These are phyloP conservation scores for Mycena citricolor DNA, from an alignment of 1,284 basidiomycete genomes.

Conservation along the genomic window DNA sequence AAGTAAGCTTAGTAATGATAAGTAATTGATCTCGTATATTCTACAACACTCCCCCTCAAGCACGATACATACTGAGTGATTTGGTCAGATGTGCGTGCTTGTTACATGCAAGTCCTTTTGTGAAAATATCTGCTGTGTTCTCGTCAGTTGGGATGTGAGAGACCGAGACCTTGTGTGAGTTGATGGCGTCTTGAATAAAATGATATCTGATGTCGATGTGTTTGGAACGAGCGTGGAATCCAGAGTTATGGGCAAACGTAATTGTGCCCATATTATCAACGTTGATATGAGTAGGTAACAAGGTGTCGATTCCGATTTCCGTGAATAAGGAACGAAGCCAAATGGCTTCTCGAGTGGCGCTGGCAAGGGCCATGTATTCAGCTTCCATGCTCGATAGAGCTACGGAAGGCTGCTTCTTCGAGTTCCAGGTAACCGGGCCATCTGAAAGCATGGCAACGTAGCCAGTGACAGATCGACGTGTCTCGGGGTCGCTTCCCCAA, in stretches of 20 bases:
- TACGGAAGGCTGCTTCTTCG: conserved; percentile 35
- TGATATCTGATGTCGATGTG: conserved; percentile 42
- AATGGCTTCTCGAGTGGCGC: conserved; percentile 32
- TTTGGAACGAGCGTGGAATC: conserved; percentile 34
- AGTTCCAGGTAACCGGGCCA: conserved; percentile 37
- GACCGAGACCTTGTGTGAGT: conserved; percentile 14
- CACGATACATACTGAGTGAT: not conserved
- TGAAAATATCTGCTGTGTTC: conserved; percentile 18
- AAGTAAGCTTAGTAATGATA: too few relatives aligned
- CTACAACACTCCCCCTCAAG: conserved; percentile 12
- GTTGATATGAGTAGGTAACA: conserved; percentile 24
- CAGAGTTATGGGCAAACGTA: conserved; percentile 32
- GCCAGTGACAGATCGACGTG: conserved; percentile 31
- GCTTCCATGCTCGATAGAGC: conserved; percentile 33
- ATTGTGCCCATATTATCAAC: conserved; percentile 39
- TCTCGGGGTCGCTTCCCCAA: conserved; percentile 26
- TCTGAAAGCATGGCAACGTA: conserved; percentile 31
- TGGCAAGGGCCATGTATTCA: conserved; percentile 35
- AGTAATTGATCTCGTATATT: too few relatives aligned
- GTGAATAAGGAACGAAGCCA: conserved; percentile 32
- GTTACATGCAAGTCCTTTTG: conserved; percentile 8
- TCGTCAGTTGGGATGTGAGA: conserved; percentile 17
- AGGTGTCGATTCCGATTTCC: conserved; percentile 25
- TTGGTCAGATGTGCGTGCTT: conserved; percentile 2
- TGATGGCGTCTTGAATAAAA: conserved; percentile 32